A percentile compares a stretch with the other conserved stretches of the same genome.
Conservation (phyloP, 2,329 filamentous ascomycete species). For the Talaromyces pinophilus region DNA sequence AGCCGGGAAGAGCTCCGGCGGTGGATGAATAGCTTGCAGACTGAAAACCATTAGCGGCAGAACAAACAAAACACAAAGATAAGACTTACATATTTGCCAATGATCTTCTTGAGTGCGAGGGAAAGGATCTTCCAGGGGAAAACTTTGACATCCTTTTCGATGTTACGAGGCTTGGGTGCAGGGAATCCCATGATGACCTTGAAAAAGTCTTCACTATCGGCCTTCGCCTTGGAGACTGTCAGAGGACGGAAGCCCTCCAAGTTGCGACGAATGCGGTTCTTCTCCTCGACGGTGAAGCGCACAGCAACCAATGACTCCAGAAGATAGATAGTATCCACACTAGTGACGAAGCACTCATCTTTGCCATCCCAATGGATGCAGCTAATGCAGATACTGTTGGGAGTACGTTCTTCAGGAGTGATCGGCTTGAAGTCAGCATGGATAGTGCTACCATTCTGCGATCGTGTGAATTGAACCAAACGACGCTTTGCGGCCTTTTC, state of each 20-base stretch:
- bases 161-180: constrained; percentile 91
- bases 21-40: constrained; percentile 71
- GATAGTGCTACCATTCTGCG: constrained; percentile 78
- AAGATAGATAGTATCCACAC: constrained; percentile 94
- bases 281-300: constrained; percentile 93
- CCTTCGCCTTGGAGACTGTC: constrained; percentile 89
- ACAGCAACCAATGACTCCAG: constrained; percentile 85
- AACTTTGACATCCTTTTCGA: constrained; percentile 99
- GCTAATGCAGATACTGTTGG: constrained; percentile 89
- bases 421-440: constrained; percentile 78
- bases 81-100: constrained; percentile 82
- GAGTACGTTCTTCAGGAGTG: constrained; percentile 72
- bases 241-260: constrained; percentile 89
- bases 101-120: constrained; percentile 92
- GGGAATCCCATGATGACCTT: constrained; percentile 98
- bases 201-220: constrained; percentile 95
- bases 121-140: constrained; percentile 93
- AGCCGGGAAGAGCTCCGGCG: constrained; percentile 49
- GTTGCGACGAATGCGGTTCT: constrained; percentile 95
- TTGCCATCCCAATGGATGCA: constrained; percentile 98
- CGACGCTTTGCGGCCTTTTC: constrained; percentile 78
- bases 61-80: not conserved
- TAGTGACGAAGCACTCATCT: constrained; percentile 87
- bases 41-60: constrained; percentile 41
- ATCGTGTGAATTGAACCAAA: constrained; percentile 84